Evolutionary conservation across 768 basidiomycete genomes (phyloP), one percentile per base, ranked within the genome.

Genomic region (Leccinum uliginosum): DNA sequence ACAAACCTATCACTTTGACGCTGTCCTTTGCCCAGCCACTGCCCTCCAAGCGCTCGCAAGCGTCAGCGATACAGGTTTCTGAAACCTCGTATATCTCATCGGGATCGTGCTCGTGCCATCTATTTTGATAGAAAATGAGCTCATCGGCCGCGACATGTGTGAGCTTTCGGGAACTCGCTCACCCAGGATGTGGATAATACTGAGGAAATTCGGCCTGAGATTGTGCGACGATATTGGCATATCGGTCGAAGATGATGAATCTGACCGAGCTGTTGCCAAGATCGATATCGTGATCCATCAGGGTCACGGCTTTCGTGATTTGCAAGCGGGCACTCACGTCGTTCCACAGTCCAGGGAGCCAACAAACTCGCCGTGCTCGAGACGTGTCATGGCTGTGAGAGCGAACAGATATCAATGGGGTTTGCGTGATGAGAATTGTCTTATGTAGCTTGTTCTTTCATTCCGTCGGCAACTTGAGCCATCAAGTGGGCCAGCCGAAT

Each of bases 91-190:
- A 83, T 59, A 98, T 89, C 68, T 94, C 93, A 44, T 80, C 75
- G 0, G 92, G 85, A 68, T 96, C 88, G 71, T 98, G 97, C 60
- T 95, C 93, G 70, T 98, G 96, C 95, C 95, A 98, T 65, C 94
- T 89, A 55, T 34, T 12, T 49, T 3, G 23, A 52, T 26, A 23
- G 32, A 26, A 52, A 34, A 46, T 58, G 10, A 53, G n/a, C 23
- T n/a, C 1, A 47, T 46, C 17, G 9, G 46, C 23, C 44, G n/a
- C 14, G 44, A 45, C n/a, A n/a, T 14, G 24, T 32, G 48, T 26
- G 19, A 48, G 53, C 43, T n/a, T 24, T 24, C 3, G 11, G n/a
- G 32, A 34, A 62, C 79, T 62, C 11, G 19, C 19, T 43, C 56
- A 87, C 86, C 92, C 91, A 3, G 94, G 91, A 67, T 91, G 79